These are phyloP conservation scores for Irpex sp. DNA, from an alignment of 1,284 basidiomycete species.

Conservation along the genomic window DNA sequence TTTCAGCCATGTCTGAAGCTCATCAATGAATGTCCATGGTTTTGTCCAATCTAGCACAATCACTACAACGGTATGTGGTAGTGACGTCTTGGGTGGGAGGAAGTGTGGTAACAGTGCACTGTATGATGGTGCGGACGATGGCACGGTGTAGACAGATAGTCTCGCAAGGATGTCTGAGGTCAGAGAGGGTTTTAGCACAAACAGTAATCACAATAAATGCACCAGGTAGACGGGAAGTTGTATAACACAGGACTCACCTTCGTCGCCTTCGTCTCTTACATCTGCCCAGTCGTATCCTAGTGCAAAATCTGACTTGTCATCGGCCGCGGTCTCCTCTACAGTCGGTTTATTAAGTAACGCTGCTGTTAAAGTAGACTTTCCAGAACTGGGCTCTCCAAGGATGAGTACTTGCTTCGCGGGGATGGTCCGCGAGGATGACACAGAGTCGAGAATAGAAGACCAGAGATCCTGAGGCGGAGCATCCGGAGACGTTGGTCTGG, in stretches of 20 bases:
- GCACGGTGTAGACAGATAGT: slow-evolving; percentile 84
- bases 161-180: slow-evolving; percentile 74
- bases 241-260: slow-evolving; percentile 51
- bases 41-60: slow-evolving; percentile 95
- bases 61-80: slow-evolving; percentile 79
- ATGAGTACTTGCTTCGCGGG: slow-evolving; percentile 82
- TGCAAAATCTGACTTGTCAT: slow-evolving; percentile 61
- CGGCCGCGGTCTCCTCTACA: slow-evolving; percentile 51
- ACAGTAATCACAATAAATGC: background rate
- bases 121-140: slow-evolving; percentile 71
- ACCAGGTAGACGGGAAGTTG: background rate
- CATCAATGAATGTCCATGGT: slow-evolving; percentile 88
- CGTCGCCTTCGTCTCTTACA: slow-evolving; percentile 81
- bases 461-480: slow-evolving; percentile 79
- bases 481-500: slow-evolving; percentile 59
- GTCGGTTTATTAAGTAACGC: slow-evolving; percentile 64
- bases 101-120: slow-evolving; percentile 80
- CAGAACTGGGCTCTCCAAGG: slow-evolving; percentile 71
- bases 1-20: slow-evolving; percentile 79
- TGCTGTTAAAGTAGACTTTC: slow-evolving; percentile 69
- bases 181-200: slow-evolving; percentile 5
- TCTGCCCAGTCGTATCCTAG: slow-evolving; percentile 86
- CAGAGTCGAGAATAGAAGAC: slow-evolving; percentile 87
- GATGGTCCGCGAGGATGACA: slow-evolving; percentile 79
- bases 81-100: slow-evolving; percentile 61